Base-by-base conservation (phyloP, 176 grass and related monocot genomes). In the Thalia dealbata region DNA sequence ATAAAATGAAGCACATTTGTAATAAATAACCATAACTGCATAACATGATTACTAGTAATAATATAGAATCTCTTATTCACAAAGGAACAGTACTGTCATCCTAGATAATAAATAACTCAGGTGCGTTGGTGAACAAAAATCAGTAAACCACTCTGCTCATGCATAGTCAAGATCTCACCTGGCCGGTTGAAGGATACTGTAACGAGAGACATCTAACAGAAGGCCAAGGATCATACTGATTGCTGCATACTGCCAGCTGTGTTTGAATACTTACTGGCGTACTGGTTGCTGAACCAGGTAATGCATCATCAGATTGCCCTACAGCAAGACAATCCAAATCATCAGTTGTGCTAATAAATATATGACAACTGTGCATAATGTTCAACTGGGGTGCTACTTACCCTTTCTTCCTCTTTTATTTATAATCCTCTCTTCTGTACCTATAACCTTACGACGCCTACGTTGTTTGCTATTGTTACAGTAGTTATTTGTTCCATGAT, bases 181-280 rank as follows among this genome's bases (percentile, higher is more conserved):
- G 65, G 44, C 38, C 65, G 22, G 32, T 68, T 68, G 65, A 68
- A 68, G 65, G 65, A 45, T 68, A 44, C 21, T 68, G 65, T 18
- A 68, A 68, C 22, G 65, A 44, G 15, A 68, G 65, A 43, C 65
- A 68, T 68, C 65, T 68, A n/a, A 72, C 54, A 56, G 81, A 73
- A 56, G 81, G 70, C 75, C 75, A 83, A 50, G 52, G 54, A 25
- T 73, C 68, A 58, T 63, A 73, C 4, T 82, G 67, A 67, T 77
- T 82, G 45, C 52, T 69, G 64, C 52, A 70, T 44, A 69, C 64
- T 71, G 73, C 61, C 48, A 76, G 58, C 56, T 77, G 80, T 30
- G 72, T 24, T 21, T 61, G 60, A 59, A 70, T 73, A 14, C 60
- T 69, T 50, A 67, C 18, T 22, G 52, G 55, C 5, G 5, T 38